Conservation (phyloP, 2,329 filamentous ascomycete genomes). For the Diaporthe eres region DNA sequence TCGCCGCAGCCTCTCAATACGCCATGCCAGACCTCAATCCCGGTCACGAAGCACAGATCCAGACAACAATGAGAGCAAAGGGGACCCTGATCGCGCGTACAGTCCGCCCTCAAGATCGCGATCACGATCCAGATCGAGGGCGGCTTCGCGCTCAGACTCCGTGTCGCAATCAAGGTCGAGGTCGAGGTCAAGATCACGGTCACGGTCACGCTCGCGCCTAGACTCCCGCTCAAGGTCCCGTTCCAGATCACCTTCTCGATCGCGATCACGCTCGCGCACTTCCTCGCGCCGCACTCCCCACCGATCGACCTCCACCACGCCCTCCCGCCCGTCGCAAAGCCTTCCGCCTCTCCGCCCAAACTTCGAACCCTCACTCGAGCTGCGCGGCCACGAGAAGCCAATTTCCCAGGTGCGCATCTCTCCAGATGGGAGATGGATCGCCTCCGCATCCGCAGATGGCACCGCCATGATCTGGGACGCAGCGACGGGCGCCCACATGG, state of each 20-base stretch:
- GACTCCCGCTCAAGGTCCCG: slow-evolving; percentile 45
- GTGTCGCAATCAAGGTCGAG: slow-evolving; percentile 43
- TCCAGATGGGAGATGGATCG: slow-evolving; percentile 90
- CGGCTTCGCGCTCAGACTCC: slow-evolving; percentile 42
- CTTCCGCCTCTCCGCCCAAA: slow-evolving; percentile 71
- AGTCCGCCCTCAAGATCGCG: slow-evolving; percentile 44
- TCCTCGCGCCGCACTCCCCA: slow-evolving; percentile 42
- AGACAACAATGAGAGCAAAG: slow-evolving; percentile 24
- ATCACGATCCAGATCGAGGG: slow-evolving; percentile 44
- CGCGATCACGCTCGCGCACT: slow-evolving; percentile 47
- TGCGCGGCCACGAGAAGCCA: slow-evolving; percentile 83
- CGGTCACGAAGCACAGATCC: slow-evolving; percentile 44
- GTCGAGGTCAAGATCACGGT: slow-evolving; percentile 47
- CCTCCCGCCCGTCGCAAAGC: slow-evolving; percentile 55
- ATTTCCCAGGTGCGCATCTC: slow-evolving; percentile 92
- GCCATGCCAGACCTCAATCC: slow-evolving; percentile 44
- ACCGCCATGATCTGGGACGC: slow-evolving; percentile 95
- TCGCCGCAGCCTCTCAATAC: slow-evolving; percentile 47
- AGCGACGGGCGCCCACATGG: slow-evolving; percentile 80
- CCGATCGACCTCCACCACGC: slow-evolving; percentile 42
- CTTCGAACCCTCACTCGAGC: slow-evolving; percentile 78
- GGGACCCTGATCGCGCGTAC: slow-evolving; percentile 41
- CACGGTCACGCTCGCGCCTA: slow-evolving; percentile 47
- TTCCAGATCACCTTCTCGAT: slow-evolving; percentile 44
- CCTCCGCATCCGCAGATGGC: slow-evolving; percentile 89